Percentiles rank a stretch among this genome's conserved stretches.
Conservation (phyloP, 805 yeast genomes). For the Wickerhamiella kurtzmanii region DNA sequence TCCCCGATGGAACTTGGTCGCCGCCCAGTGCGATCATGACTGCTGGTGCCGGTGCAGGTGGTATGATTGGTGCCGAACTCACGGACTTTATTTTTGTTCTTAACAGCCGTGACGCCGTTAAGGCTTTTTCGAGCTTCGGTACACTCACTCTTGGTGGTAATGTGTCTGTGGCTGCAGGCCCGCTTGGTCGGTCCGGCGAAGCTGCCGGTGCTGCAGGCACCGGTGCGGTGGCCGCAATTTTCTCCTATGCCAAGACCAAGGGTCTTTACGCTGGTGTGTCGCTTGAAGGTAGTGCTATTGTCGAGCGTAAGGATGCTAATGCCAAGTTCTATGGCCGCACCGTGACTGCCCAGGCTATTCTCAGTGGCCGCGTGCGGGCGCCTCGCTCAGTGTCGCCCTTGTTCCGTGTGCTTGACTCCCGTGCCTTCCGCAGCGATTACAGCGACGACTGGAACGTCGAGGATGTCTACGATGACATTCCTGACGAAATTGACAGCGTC, state of each 20-base stretch:
- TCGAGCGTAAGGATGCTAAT: constrained; percentile 96
- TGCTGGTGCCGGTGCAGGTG: constrained; percentile 99
- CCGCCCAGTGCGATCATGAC: constrained; percentile 92
- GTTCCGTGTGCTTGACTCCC: constrained; percentile 71
- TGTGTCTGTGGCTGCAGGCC: constrained; percentile 92
- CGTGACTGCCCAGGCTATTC: constrained; percentile 76
- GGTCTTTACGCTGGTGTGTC: constrained; percentile 97
- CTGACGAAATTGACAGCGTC: constrained; percentile 48
- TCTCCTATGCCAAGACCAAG: constrained; percentile 87
- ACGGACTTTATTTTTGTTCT: constrained; percentile 92
- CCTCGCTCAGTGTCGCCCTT: constrained; percentile 85
- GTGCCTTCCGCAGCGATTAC: constrained; percentile 47
- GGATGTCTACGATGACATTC: constrained; percentile 65
- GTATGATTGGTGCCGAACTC: constrained; percentile 90
- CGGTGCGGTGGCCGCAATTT: constrained; percentile 76
- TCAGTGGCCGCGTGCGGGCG: constrained; percentile 78
- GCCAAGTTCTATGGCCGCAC: constrained; percentile 82
- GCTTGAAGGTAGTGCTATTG: constrained; percentile 85
- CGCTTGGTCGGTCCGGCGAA: constrained; percentile 93
- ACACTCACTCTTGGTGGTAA: constrained; percentile 92
- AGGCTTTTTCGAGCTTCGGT: constrained; percentile 86
- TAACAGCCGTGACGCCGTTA: constrained; percentile 78
- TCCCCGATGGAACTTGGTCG: constrained; percentile 94
- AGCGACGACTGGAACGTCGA: constrained; percentile 45
- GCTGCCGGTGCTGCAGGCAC: constrained; percentile 92